A percentile compares a stretch with the other conserved stretches of the same genome.
Conservation (phyloP, 2,329 filamentous ascomycete genomes). For the Mycosphaerella arachidis region DNA sequence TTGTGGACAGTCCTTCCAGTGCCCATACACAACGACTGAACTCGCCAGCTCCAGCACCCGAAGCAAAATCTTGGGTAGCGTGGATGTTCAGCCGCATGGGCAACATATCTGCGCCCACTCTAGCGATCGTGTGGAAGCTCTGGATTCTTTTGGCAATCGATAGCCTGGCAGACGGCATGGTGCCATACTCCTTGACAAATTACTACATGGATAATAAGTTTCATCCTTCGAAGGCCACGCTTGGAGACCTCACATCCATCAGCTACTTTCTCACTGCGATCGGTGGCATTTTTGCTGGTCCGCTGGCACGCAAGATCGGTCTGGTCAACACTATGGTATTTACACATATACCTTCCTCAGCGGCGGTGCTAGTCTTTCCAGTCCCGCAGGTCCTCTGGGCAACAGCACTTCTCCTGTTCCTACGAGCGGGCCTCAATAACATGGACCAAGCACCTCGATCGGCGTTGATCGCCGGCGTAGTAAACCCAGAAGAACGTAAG, state of each 20-base stretch:
- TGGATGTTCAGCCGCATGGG: slow-evolving; percentile 39
- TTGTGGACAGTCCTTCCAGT: slow-evolving; percentile 12
- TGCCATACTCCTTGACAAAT: slow-evolving; percentile 49
- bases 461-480: slow-evolving; percentile 63
- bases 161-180: slow-evolving; percentile 63
- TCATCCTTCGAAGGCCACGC: slow-evolving; percentile 46
- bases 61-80: slow-evolving; percentile 8
- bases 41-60: slow-evolving; percentile 3
- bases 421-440: slow-evolving; percentile 60
- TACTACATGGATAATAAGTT: slow-evolving; percentile 57
- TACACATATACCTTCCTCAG: slow-evolving; percentile 53
- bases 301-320: slow-evolving; percentile 61
- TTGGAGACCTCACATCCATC: slow-evolving; percentile 52
- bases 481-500: slow-evolving; percentile 56
- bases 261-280: slow-evolving; percentile 41
- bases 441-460: slow-evolving; percentile 66
- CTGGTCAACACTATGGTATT: slow-evolving; percentile 63
- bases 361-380: slow-evolving; percentile 58
- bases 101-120: slow-evolving; percentile 54
- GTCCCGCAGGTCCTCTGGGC: slow-evolving; percentile 48
- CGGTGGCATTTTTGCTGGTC: slow-evolving; percentile 50
- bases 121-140: slow-evolving; percentile 54
- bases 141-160: slow-evolving; percentile 66
- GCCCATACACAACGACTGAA: background rate
- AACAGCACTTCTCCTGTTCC: slow-evolving; percentile 53